phyloP scores from a whole-genome alignment of 441 rosid species.

The Eutrema salsugineum region DNA sequence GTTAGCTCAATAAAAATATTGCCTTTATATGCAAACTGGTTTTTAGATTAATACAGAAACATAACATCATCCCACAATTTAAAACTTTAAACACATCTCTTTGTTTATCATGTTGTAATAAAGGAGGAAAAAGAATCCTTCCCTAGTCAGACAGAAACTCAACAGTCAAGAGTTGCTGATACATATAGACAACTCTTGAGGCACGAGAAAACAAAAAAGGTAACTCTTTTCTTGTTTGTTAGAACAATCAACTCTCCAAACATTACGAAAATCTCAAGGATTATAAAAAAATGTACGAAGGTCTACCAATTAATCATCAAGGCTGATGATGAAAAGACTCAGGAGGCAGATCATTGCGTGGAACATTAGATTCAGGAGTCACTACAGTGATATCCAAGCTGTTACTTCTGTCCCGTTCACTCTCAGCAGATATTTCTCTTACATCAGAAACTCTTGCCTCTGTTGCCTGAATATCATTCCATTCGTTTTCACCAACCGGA shows the following conservation, averaged over 20 bases:
- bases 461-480: slow-evolving; percentile 92
- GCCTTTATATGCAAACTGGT: neutral
- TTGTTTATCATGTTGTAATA: slow-evolving; percentile 1
- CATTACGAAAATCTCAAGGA: neutral
- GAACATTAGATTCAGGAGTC: slow-evolving; percentile 42
- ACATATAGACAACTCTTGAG: slow-evolving; percentile 9
- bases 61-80: neutral
- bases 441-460: slow-evolving; percentile 81
- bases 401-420: slow-evolving; percentile 42
- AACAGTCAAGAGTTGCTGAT: neutral
- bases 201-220: slow-evolving; percentile 5
- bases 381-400: slow-evolving; percentile 76
- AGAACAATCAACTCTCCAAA: slow-evolving; percentile 18
- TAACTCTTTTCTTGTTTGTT: slow-evolving; percentile 7
- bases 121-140: neutral
- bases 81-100: neutral
- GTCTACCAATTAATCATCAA: slow-evolving; percentile 30
- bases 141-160: slow-evolving; percentile 13
- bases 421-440: slow-evolving; percentile 63
- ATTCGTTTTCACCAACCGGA: slow-evolving; percentile 60
- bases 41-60: neutral
- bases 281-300: slow-evolving; percentile 16
- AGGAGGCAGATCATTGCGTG: slow-evolving; percentile 37
- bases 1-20: neutral
- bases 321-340: slow-evolving; percentile 59